Evolutionary conservation across 371 early-diverging fungal species (phyloP).

Genomic region (Rhizopus microsporus): DNA sequence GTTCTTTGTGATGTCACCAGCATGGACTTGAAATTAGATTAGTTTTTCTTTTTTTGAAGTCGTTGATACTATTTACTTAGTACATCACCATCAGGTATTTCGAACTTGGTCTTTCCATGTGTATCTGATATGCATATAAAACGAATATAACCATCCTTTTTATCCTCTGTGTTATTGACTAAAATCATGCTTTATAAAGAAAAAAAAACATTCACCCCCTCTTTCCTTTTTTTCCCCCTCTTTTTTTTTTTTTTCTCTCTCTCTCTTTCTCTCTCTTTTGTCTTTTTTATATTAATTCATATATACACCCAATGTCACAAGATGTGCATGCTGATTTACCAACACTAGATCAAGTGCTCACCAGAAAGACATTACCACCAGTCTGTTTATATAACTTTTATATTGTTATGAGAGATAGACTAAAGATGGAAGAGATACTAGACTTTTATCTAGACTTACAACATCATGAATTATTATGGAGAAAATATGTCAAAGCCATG

Average conservation of each 20-base stretch:
- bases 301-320: constrained; percentile 1
- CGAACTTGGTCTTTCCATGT: constrained; percentile 34
- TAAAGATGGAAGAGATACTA: constrained; percentile 61
- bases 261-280: not conserved
- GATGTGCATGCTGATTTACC: constrained; percentile 38
- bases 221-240: not conserved
- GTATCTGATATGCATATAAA: constrained; percentile 57
- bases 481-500: constrained; percentile 52
- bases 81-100: constrained; percentile 50
- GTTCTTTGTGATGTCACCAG: constrained; percentile 46
- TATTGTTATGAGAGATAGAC: constrained; percentile 63
- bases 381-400: constrained; percentile 71
- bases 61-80: constrained; percentile 29
- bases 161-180: constrained; percentile 6
- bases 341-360: constrained; percentile 60
- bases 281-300: not conserved
- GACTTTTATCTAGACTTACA: constrained; percentile 72
- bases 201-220: constrained; percentile 1
- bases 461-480: constrained; percentile 65
- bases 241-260: not conserved
- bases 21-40: constrained; percentile 37
- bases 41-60: too few relatives aligned
- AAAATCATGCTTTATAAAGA: constrained; percentile 3
- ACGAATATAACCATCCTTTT: constrained; percentile 14
- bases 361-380: constrained; percentile 64